Evolutionary conservation across 306 rosid species (phyloP), one percentile per base, ranked within the genome.

Genomic region (Herpetospermum pedunculosum): DNA sequence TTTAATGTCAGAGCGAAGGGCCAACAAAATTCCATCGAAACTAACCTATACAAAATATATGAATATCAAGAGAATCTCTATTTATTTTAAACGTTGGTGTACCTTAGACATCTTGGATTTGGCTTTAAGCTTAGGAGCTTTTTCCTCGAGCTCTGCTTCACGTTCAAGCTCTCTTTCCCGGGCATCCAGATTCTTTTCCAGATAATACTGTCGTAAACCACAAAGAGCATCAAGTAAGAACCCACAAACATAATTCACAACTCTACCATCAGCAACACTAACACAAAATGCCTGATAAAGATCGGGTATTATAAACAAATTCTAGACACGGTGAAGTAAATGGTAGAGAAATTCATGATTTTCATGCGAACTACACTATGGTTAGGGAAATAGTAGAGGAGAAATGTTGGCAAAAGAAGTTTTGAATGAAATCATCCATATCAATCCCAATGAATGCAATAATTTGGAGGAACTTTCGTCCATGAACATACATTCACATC

Each of bases 41-140:
- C 23, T 47, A 47, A 47, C 19, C 21, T 8, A 16, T 5, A 5
- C 18, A n/a, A 14, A 15, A 47, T 47, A 47, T 15, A 47, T 14
- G 10, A 49, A 44, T 12, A 44, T 35, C 40, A 14, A 13, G 49
- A 49, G 25, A 18, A 47, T 47, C 52, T 5, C 8, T 4, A 47
- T n/a, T 50, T 50, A 19, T 50, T n/a, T 50, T 50, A 0, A 18
- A 49, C 25, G 9, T 50, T n/a, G n/a, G n/a, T n/a, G 49, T 79
- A 93, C 98, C 96, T 89, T 94, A 7, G 98, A 91, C 98, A 94
- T 93, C 89, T 93, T 93, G 21, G 97, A 93, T 85, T 93, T 93
- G 77, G 98, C 98, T 81, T 93, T 93, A 67, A 87, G 82, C 82
- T 91, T 89, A 38, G 97, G 97, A 82, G 96, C 98, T 80, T 89